Conservation (phyloP, 768 basidiomycete species). For the Suillus bovinus region DNA sequence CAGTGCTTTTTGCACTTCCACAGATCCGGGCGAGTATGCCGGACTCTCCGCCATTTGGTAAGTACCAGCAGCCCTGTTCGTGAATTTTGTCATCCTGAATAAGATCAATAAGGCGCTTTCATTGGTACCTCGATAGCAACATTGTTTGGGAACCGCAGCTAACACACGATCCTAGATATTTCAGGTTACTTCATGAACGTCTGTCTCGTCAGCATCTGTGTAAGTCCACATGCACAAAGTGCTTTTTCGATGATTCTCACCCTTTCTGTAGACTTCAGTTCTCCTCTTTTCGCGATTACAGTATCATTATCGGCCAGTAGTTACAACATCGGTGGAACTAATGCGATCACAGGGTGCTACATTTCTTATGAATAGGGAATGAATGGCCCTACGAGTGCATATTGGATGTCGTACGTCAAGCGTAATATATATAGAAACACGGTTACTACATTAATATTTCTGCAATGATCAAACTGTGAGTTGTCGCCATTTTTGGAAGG, state of each 20-base stretch:
- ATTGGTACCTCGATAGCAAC: not conserved
- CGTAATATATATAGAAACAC: too few relatives aligned
- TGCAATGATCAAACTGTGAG: too few relatives aligned
- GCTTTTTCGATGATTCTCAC: not conserved
- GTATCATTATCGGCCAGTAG: conserved; percentile 7
- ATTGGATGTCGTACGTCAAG: too few relatives aligned
- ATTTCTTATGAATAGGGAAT: not conserved
- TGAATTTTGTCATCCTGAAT: not conserved
- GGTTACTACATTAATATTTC: too few relatives aligned
- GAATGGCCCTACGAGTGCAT: not conserved
- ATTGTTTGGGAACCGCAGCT: not conserved
- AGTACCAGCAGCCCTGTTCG: not conserved
- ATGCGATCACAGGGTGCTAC: not conserved
- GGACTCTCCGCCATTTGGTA: conserved; percentile 11
- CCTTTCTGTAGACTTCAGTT: conserved; percentile 7
- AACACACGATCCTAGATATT: not conserved
- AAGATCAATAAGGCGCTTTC: conserved; percentile 4
- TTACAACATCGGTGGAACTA: not conserved
- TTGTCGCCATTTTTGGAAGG: too few relatives aligned
- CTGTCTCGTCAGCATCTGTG: conserved; percentile 12
- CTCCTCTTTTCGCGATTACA: conserved; percentile 9
- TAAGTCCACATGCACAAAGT: conserved; percentile 1
- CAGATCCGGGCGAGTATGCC: conserved; percentile 11
- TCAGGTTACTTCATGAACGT: conserved; percentile 10
- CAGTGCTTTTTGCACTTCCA: conserved; percentile 10